Evolutionary conservation across 2,329 filamentous ascomycete genomes (phyloP).

Genomic region (Stachybotrys elegans): DNA sequence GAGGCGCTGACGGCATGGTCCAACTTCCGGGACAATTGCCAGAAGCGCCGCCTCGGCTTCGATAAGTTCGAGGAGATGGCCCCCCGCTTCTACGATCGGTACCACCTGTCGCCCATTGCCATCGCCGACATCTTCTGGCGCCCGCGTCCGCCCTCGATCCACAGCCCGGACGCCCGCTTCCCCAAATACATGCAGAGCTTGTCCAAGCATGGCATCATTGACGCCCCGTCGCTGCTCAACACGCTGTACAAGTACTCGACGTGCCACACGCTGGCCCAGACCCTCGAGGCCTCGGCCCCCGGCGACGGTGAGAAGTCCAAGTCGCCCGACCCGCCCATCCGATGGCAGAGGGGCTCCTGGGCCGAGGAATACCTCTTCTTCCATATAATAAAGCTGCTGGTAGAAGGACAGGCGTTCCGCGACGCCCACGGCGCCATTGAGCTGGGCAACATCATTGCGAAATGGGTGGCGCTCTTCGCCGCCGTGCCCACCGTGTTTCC

Average conservation of each 20-base stretch:
- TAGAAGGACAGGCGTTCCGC: slow-evolving; percentile 43
- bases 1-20: slow-evolving; percentile 39
- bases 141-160: slow-evolving; percentile 41
- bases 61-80: slow-evolving; percentile 49
- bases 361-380: slow-evolving; percentile 91
- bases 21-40: slow-evolving; percentile 45
- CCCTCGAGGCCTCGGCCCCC: neutral
- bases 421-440: slow-evolving; percentile 43
- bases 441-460: slow-evolving; percentile 43
- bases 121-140: slow-evolving; percentile 56
- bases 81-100: slow-evolving; percentile 41
- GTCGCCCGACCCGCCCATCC: slow-evolving; percentile 7
- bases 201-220: slow-evolving; percentile 44
- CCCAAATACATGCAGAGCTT: slow-evolving; percentile 55
- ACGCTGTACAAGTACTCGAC: slow-evolving; percentile 55
- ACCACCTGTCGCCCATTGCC: slow-evolving; percentile 44
- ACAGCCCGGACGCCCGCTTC: slow-evolving; percentile 54
- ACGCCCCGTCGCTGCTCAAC: slow-evolving; percentile 49
- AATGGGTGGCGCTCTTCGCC: slow-evolving; percentile 56
- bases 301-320: slow-evolving; percentile 6
- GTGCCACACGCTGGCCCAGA: slow-evolving; percentile 29
- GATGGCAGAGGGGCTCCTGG: slow-evolving; percentile 54
- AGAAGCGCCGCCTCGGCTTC: slow-evolving; percentile 45
- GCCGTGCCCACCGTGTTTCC: slow-evolving; percentile 43
- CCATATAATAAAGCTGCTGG: slow-evolving; percentile 84